Base-by-base conservation (phyloP, 2,329 filamentous ascomycete genomes). In the Nannizzia gypsea region DNA sequence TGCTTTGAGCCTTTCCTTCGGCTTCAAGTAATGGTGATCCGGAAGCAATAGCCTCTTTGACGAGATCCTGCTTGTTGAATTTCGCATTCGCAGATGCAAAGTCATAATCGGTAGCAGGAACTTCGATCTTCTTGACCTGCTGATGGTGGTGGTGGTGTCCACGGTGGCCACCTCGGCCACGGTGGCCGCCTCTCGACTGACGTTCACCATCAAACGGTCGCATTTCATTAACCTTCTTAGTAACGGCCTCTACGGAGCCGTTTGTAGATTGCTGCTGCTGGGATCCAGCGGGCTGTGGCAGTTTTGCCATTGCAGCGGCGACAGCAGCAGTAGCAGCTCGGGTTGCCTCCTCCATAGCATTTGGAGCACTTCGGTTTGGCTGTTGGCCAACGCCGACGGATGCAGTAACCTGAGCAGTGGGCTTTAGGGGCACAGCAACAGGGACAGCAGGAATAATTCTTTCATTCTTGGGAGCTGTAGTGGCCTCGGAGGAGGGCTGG, bases 21-120 rank as follows among this genome's bases (percentile, higher is more conserved):
- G 80, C 69, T 40, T 76, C 76, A 11, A 74, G 74, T n/a, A 81
- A 67, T 3, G 90, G 88, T 6, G 88, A 87, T n/a, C 87, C 84
- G 44, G 81, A 82, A 22, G 88, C 87, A 69, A 90, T 89, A 3
- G 89, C 90, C 72, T 96, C 90, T 76, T 96, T 96, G 42, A 89
- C 87, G 52, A 95, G 73, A 66, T 92, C 88, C 67, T 89, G 84
- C 76, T 95, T 87, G 77, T 90, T 92, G 77, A 95, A 95, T 72
- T 91, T 93, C 56, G 88, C 88, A 70, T 95, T 95, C 28, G 88
- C 81, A 15, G 82, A 83, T 66, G 87, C 88, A 69, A 99, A 99
- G 69, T 99, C 92, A 67, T 91, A 99, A 70, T 97, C 93, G 1
- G 89, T 85, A 55, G 87, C 83, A 0, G 93, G 93, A 2, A 99